phyloP scores from a whole-genome alignment of 805 yeast genomes.

The Pichia scutulata region DNA sequence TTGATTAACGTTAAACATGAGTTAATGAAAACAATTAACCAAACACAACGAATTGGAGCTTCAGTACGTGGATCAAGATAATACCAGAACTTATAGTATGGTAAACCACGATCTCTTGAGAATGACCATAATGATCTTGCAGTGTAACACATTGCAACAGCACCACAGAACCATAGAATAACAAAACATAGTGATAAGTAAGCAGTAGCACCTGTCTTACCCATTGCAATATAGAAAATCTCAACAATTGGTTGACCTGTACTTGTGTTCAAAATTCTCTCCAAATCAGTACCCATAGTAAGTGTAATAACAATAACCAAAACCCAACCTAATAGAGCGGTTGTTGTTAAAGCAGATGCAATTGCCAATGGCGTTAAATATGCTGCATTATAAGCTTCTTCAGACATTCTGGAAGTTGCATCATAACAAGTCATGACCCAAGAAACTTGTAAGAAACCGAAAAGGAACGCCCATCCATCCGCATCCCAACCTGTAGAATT shows the following conservation, averaged over 20 bases:
- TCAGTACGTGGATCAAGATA: slow-evolving; percentile 32
- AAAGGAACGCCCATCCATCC: slow-evolving; percentile 50
- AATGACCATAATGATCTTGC: slow-evolving; percentile 50
- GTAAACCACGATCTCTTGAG: slow-evolving; percentile 49
- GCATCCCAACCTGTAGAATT: slow-evolving; percentile 44
- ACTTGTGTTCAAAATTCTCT: slow-evolving; percentile 24
- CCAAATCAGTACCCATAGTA: slow-evolving; percentile 35
- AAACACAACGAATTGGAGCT: slow-evolving; percentile 39
- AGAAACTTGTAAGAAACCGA: slow-evolving; percentile 47
- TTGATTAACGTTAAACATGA: slow-evolving; percentile 40
- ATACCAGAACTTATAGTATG: slow-evolving; percentile 37
- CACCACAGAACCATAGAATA: slow-evolving; percentile 46
- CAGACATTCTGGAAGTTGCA: slow-evolving; percentile 48
- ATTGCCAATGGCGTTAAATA: slow-evolving; percentile 53
- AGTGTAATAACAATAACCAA: slow-evolving; percentile 41
- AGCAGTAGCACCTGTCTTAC: slow-evolving; percentile 45
- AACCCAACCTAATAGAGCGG: slow-evolving; percentile 44
- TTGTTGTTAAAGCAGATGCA: slow-evolving; percentile 41
- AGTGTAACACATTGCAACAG: slow-evolving; percentile 41
- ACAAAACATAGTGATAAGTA: slow-evolving; percentile 41
- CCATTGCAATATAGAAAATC: slow-evolving; percentile 42
- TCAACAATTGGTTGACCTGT: slow-evolving; percentile 48
- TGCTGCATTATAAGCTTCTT: slow-evolving; percentile 48
- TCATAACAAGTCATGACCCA: slow-evolving; percentile 57
- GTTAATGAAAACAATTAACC: slow-evolving; percentile 33